Percentiles rank a stretch among this genome's conserved stretches.
phyloP scores from a whole-genome alignment of 768 basidiomycete species.

The Cystofilobasidium macerans region DNA sequence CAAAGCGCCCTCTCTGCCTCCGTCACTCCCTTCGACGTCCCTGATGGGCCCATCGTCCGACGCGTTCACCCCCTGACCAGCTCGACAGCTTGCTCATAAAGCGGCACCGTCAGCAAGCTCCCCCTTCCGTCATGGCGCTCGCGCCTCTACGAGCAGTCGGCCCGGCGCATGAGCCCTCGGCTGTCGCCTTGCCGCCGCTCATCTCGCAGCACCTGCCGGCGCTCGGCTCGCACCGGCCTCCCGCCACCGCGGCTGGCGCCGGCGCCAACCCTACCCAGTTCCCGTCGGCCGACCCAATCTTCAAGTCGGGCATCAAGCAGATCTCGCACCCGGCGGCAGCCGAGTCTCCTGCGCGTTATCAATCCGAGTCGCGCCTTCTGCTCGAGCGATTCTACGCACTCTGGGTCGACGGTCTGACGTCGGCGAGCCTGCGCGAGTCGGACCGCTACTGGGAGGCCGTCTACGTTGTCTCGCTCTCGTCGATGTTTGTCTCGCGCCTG shows the following conservation, averaged over 20 bases:
- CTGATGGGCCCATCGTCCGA: too few species aligned
- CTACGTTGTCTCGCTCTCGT: slow-evolving; percentile 17
- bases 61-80: too few species aligned
- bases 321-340: slow-evolving; percentile 3
- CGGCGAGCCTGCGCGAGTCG: background rate
- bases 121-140: background rate
- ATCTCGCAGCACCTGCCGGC: background rate
- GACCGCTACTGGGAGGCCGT: slow-evolving; percentile 1
- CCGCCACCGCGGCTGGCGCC: background rate
- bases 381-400: slow-evolving; percentile 13
- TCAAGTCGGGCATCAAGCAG: slow-evolving; percentile 13
- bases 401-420: slow-evolving; percentile 15
- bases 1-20: too few species aligned
- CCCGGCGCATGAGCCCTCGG: background rate
- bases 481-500: slow-evolving; percentile 1
- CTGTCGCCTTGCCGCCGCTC: background rate
- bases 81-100: too few species aligned
- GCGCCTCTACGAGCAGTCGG: background rate
- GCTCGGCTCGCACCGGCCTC: background rate
- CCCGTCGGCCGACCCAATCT: slow-evolving; percentile 8
- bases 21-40: too few species aligned
- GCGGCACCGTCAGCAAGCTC: background rate
- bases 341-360: background rate
- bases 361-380: slow-evolving; percentile 10
- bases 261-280: background rate